A percentile compares a stretch with the other conserved stretches of the same genome.
Conservation (phyloP, 495 filamentous ascomycete genomes). For the Monascus purpureus region DNA sequence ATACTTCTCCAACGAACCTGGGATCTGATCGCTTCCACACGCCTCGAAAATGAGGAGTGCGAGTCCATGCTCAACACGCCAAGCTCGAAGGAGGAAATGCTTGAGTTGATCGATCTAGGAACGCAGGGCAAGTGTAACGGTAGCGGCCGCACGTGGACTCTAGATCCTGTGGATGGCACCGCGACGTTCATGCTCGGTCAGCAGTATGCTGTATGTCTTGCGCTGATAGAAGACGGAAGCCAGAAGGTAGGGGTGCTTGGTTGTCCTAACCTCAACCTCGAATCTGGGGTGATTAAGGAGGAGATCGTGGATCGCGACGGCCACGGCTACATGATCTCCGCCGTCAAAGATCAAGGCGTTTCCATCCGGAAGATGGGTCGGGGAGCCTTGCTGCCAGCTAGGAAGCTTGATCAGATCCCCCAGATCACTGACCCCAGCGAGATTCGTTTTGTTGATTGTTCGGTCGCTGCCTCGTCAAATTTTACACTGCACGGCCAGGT, state of each 20-base stretch:
- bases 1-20: slow-evolving; percentile 38
- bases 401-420: slow-evolving; percentile 16
- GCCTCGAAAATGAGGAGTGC: slow-evolving; percentile 25
- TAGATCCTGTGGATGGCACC: slow-evolving; percentile 64
- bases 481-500: slow-evolving; percentile 32
- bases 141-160: slow-evolving; percentile 41
- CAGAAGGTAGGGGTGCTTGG: slow-evolving; percentile 40
- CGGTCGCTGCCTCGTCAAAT: slow-evolving; percentile 24
- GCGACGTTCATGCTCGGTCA: slow-evolving; percentile 47
- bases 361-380: slow-evolving; percentile 33
- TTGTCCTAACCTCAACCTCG: slow-evolving; percentile 38
- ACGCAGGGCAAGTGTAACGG: slow-evolving; percentile 26
- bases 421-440: slow-evolving; percentile 18
- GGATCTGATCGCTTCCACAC: slow-evolving; percentile 27
- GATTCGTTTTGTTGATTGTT: slow-evolving; percentile 36
- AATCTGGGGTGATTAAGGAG: slow-evolving; percentile 26
- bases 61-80: slow-evolving; percentile 28
- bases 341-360: slow-evolving; percentile 41
- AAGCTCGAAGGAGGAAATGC: slow-evolving; percentile 37
- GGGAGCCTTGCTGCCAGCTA: slow-evolving; percentile 18
- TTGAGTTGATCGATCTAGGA: slow-evolving; percentile 48
- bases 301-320: slow-evolving; percentile 33
- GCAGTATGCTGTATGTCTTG: slow-evolving; percentile 52
- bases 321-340: slow-evolving; percentile 41
- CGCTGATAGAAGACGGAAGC: slow-evolving; percentile 33